Conservation (phyloP, 805 yeast species). For the Yamadazyma laniorum region DNA sequence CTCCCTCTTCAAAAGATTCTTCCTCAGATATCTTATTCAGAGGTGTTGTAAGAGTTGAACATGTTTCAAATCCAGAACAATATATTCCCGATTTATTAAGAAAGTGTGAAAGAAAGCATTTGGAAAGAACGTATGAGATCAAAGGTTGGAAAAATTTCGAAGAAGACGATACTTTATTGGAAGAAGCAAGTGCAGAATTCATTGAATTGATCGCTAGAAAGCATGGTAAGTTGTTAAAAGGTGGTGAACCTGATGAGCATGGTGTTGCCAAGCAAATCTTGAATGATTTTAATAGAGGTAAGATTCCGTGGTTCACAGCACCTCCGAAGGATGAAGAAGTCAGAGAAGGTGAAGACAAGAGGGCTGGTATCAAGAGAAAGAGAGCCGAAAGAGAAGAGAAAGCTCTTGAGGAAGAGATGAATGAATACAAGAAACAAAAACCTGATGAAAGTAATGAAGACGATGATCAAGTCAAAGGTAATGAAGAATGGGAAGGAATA, state of each 20-base stretch:
- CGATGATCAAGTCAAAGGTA: slow-evolving; percentile 10
- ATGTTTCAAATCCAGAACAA: slow-evolving; percentile 92
- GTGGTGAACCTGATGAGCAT: slow-evolving; percentile 96
- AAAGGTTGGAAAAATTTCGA: slow-evolving; percentile 73
- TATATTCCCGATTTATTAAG: slow-evolving; percentile 82
- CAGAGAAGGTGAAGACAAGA: slow-evolving; percentile 56
- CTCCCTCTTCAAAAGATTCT: slow-evolving; percentile 86
- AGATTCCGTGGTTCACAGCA: slow-evolving; percentile 95
- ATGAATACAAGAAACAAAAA: slow-evolving; percentile 19
- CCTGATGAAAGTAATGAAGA: slow-evolving; percentile 12
- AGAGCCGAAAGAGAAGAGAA: slow-evolving; percentile 48
- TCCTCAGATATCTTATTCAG: slow-evolving; percentile 90
- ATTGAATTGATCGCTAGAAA: slow-evolving; percentile 89
- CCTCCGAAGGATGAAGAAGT: slow-evolving; percentile 77
- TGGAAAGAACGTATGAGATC: slow-evolving; percentile 93
- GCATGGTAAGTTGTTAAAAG: slow-evolving; percentile 88
- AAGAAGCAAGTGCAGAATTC: slow-evolving; percentile 57
- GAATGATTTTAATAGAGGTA: slow-evolving; percentile 95
- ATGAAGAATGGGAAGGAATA: slow-evolving; percentile 24
- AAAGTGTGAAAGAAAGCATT: slow-evolving; percentile 84
- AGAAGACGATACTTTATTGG: slow-evolving; percentile 47
- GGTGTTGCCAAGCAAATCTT: slow-evolving; percentile 88
- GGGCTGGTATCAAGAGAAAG: slow-evolving; percentile 52
- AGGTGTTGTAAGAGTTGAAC: slow-evolving; percentile 99
- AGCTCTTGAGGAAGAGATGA: slow-evolving; percentile 23